Percentiles rank a stretch among this genome's conserved stretches.
These are phyloP conservation scores for Metarhizium sp. DNA, from an alignment of 2,329 filamentous ascomycete genomes.

Conservation along the genomic window DNA sequence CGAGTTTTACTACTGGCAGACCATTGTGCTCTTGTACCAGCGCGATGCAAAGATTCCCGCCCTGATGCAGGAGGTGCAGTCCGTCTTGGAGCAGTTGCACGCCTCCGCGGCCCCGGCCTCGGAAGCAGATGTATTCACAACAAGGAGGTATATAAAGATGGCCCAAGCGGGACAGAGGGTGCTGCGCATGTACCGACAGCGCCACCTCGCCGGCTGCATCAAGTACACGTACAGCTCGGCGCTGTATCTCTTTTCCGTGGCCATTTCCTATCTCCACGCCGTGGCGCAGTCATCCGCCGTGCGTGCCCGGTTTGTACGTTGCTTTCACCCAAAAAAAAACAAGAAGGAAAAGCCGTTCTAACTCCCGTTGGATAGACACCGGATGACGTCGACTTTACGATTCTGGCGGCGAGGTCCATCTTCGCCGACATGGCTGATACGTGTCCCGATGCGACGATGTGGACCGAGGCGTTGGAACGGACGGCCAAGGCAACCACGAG, in stretches of 20 bases:
- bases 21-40: conserved; percentile 87
- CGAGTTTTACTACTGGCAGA: conserved; percentile 95
- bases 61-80: conserved; percentile 26
- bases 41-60: conserved; percentile 80
- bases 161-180: conserved; percentile 92
- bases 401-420: conserved; percentile 84
- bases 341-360: conserved; percentile 19
- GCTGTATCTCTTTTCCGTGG: conserved; percentile 93
- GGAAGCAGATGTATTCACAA: conserved; percentile 29
- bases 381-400: conserved; percentile 95
- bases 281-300: conserved; percentile 93
- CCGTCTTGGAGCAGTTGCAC: neutral
- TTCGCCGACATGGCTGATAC: conserved; percentile 85
- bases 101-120: neutral
- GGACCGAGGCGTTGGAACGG: conserved; percentile 70
- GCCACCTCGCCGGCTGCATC: conserved; percentile 78
- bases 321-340: neutral
- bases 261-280: conserved; percentile 92
- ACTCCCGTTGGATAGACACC: conserved; percentile 45
- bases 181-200: conserved; percentile 75
- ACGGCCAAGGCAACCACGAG: neutral
- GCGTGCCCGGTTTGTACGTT: conserved; percentile 63
- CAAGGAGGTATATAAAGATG: conserved; percentile 74
- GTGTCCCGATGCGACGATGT: conserved; percentile 88
- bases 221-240: conserved; percentile 94